These are phyloP conservation scores for Aspergillus olivimuriae DNA, from an alignment of 495 filamentous ascomycete genomes.

Conservation along the genomic window DNA sequence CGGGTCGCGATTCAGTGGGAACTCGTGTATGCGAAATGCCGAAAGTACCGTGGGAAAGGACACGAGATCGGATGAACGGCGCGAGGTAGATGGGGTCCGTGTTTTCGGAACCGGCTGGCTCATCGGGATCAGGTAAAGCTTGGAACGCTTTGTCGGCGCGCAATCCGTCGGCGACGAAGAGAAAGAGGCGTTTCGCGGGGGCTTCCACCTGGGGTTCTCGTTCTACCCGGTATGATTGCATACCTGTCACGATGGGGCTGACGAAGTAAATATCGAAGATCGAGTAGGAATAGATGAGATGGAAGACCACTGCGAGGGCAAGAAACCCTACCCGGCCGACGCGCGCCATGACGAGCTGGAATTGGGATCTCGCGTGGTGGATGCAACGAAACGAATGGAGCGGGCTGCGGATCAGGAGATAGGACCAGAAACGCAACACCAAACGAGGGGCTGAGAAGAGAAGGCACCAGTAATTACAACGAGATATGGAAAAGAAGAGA, in stretches of 20 bases:
- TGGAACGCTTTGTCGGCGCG: slow-evolving; percentile 98
- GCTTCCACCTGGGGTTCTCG: slow-evolving; percentile 54
- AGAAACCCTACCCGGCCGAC: slow-evolving; percentile 83
- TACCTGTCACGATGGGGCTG: slow-evolving; percentile 93
- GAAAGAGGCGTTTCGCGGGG: slow-evolving; percentile 82
- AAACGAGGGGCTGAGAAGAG: background rate
- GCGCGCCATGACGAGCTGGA: slow-evolving; percentile 57
- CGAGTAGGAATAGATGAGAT: slow-evolving; percentile 88
- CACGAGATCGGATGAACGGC: slow-evolving; percentile 88
- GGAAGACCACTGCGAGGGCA: slow-evolving; percentile 86
- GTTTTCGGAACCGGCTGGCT: slow-evolving; percentile 38
- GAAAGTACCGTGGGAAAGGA: slow-evolving; percentile 90
- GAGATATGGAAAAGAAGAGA: background rate
- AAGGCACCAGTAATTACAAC: background rate
- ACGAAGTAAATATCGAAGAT: slow-evolving; percentile 99
- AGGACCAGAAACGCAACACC: no score
- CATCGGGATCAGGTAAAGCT: slow-evolving; percentile 77
- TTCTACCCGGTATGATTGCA: slow-evolving; percentile 72
- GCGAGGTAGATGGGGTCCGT: slow-evolving; percentile 67
- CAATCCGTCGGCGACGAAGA: slow-evolving; percentile 96
- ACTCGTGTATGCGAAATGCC: slow-evolving; percentile 97
- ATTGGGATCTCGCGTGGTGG: slow-evolving; percentile 4
- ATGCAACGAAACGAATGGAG: background rate
- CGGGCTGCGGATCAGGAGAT: background rate
- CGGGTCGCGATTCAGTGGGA: slow-evolving; percentile 93